Evolutionary conservation across 139 green algal genomes (phyloP).

Genomic region (Deuterostichococcus epilithicus): DNA sequence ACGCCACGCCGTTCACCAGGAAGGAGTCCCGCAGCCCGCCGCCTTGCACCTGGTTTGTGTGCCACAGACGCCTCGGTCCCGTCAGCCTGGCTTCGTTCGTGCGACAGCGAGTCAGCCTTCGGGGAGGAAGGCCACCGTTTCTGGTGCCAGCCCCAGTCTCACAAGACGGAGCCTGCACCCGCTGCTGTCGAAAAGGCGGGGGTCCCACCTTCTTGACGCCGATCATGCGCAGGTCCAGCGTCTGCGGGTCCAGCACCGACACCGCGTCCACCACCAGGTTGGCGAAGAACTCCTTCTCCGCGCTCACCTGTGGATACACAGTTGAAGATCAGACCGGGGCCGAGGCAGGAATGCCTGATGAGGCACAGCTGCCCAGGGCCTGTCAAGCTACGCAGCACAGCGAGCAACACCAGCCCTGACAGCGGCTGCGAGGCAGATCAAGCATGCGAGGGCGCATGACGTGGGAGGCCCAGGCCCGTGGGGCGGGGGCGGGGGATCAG

Average conservation of each 20-base stretch:
- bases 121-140: not conserved
- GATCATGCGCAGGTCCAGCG: slow-evolving; percentile 87
- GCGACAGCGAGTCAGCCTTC: not conserved
- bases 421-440: too few relatives aligned
- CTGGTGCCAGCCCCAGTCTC: not conserved
- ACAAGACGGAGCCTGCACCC: too few relatives aligned
- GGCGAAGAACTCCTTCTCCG: slow-evolving; percentile 97
- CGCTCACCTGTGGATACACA: slow-evolving; percentile 55
- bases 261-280: slow-evolving; percentile 96
- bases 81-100: not conserved
- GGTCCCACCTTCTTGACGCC: slow-evolving; percentile 94
- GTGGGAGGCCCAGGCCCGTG: too few relatives aligned
- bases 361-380: not conserved
- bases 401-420: too few relatives aligned
- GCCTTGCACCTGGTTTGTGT: slow-evolving; percentile 56
- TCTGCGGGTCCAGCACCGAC: slow-evolving; percentile 65
- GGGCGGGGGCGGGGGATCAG: too few relatives aligned
- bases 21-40: slow-evolving; percentile 94
- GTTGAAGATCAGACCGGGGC: too few relatives aligned
- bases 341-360: too few relatives aligned
- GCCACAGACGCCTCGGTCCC: not conserved
- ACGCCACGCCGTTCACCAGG: slow-evolving; percentile 96
- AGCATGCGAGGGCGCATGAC: too few relatives aligned
- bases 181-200: too few relatives aligned
- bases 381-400: too few relatives aligned